Base-by-base conservation (phyloP, 2,329 filamentous ascomycete genomes). In the Cladosporium cucumerinum region DNA sequence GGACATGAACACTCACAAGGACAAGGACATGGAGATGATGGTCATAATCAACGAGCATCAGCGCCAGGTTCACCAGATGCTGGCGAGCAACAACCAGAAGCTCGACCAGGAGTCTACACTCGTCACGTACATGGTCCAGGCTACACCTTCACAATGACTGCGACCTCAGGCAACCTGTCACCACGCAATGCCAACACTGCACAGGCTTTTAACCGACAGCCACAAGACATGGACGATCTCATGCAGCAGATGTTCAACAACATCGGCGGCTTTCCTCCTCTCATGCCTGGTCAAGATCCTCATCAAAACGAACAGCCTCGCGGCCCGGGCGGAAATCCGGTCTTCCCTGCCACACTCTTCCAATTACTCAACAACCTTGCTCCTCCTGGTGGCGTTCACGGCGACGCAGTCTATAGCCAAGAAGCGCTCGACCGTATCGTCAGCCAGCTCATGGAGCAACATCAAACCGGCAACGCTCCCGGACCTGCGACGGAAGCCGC, bases 391-490 rank as follows among this genome's bases (percentile, higher is more conserved):
- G 75, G 76, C 5, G 74, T 86, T 23, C 76, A 85, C 43, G 78
- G 93, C 23, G 94, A 98, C 76, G 91, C 89, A 8, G 94, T 97
- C 1, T 96, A 94, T 75, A 90, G 90, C 0, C 92, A 98, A 77
- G 93, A 97, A 78, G 93, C 91, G 2, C 81, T 98, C 34, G 94
- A 99, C 75, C 87, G 90, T 36, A 91, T 98, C 69, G 90, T 99
- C 64, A 90, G 91, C 0, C 86, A 90, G 70, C 82, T 98, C 51
- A 95, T 97, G 89, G 94, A 97, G 70, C 87, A 91, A 66, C 89
- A 93, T 65, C 85, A 87, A 2, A 84, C 84, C 61, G 89, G 89
- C 0, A 92, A 90, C 69, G 94, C 91, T 0, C 90, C 93, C 0
- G 90, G 91, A 0, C 93, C 94, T 3, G 94, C 94, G 10, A 84